phyloP scores from a whole-genome alignment of 2,329 filamentous ascomycete genomes.

The Alternaria panax region DNA sequence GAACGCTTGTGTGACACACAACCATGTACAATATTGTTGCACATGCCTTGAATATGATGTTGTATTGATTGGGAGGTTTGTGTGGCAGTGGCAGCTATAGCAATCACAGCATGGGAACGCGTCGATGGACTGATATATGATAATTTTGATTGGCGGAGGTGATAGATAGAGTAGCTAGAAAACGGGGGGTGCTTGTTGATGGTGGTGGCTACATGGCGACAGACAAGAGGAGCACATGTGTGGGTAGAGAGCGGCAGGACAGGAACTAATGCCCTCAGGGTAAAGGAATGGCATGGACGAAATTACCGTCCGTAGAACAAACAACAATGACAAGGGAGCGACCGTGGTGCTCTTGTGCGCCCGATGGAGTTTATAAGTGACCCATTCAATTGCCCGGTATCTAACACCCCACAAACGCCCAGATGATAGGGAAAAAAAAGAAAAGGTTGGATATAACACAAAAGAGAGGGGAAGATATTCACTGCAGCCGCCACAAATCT shows the following conservation, averaged over 20 bases:
- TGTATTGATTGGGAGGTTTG: not conserved
- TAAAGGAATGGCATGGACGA: slow-evolving; percentile 26
- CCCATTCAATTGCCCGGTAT: slow-evolving; percentile 28
- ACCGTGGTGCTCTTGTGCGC: slow-evolving; percentile 24
- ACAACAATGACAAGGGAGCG: slow-evolving; percentile 15
- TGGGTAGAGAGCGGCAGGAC: slow-evolving; percentile 17
- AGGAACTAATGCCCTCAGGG: slow-evolving; percentile 16
- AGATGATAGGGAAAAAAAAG: slow-evolving; percentile 2
- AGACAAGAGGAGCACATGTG: slow-evolving; percentile 4
- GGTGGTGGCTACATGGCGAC: slow-evolving; percentile 7
- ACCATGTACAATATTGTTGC: slow-evolving; percentile 1
- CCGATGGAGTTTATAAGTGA: slow-evolving; percentile 15
- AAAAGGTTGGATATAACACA: slow-evolving; percentile 19
- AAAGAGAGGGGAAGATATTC: slow-evolving; percentile 2
- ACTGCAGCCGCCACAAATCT: slow-evolving; percentile 6
- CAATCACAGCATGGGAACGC: not conserved
- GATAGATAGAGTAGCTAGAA: slow-evolving; percentile 10
- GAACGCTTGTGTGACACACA: slow-evolving; percentile 2
- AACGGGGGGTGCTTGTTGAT: slow-evolving; percentile 6
- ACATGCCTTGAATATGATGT: not conserved
- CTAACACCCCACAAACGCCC: slow-evolving; percentile 24
- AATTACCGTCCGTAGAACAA: slow-evolving; percentile 27
- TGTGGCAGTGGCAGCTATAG: not conserved
- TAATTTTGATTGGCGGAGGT: slow-evolving; percentile 9
- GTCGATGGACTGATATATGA: not conserved